Evolutionary conservation across 768 basidiomycete species (phyloP).

Genomic region (Naganishia vaughanmartiniae): DNA sequence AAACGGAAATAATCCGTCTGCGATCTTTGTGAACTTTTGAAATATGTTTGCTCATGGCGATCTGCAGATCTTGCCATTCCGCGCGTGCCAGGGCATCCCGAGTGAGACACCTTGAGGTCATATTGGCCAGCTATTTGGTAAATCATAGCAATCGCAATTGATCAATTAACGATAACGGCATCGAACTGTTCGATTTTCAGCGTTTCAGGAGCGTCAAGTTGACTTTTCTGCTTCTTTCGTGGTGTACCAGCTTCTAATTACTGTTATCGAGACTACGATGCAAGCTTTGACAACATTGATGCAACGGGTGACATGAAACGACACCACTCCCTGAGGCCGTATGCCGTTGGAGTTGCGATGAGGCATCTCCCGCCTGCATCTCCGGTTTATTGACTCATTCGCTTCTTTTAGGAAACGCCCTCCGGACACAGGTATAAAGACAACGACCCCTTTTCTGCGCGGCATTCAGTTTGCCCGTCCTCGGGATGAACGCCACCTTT

Average conservation of each 20-base stretch:
- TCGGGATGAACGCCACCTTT: background rate
- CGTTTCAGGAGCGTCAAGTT: constrained; percentile 2
- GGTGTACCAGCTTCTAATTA: background rate
- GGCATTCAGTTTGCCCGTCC: background rate
- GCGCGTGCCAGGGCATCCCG: background rate
- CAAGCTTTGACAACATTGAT: constrained; percentile 6
- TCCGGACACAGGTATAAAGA: background rate
- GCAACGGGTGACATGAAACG: background rate
- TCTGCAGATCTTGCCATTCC: background rate
- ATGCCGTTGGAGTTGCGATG: background rate
- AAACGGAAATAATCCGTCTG: no score
- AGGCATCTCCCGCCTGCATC: background rate
- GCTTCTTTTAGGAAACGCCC: background rate
- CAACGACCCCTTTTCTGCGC: background rate
- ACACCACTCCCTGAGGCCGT: background rate
- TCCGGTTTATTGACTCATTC: background rate
- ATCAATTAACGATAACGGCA: background rate
- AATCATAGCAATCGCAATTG: background rate
- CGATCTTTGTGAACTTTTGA: no score
- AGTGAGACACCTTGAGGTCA: background rate
- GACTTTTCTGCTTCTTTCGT: background rate
- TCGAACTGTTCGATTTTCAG: background rate
- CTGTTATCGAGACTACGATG: background rate
- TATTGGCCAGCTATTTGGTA: background rate
- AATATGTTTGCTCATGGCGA: no score